These are phyloP conservation scores for Mortierella sp. DNA, from an alignment of 371 early-diverging fungal species.

Conservation along the genomic window DNA sequence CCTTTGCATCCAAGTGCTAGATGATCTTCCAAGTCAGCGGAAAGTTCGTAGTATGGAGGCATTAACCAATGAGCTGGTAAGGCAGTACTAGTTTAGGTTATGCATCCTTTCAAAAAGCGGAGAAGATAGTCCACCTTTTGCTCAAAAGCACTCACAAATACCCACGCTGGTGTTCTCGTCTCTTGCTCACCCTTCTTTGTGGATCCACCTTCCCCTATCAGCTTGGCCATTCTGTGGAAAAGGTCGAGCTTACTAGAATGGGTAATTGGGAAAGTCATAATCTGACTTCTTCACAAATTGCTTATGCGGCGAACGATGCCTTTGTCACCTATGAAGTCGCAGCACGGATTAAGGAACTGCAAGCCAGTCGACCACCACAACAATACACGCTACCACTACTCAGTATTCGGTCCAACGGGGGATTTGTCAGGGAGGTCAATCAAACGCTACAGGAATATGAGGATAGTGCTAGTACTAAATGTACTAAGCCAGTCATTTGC, in stretches of 20 bases:
- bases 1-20: constrained; percentile 42
- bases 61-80: constrained; percentile 60
- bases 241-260: constrained; percentile 50
- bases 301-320: constrained; percentile 71
- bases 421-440: constrained; percentile 10
- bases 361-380: constrained; percentile 10
- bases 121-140: not conserved
- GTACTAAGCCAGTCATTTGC: no score
- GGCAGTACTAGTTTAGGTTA: not conserved
- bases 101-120: no score
- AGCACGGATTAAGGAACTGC: constrained; percentile 28
- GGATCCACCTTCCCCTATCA: constrained; percentile 9
- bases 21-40: constrained; percentile 30
- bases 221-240: constrained; percentile 59
- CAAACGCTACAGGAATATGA: constrained; percentile 35
- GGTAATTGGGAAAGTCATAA: constrained; percentile 60
- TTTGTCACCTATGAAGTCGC: constrained; percentile 58
- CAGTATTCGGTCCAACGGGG: constrained; percentile 15
- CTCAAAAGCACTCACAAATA: no score
- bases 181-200: not conserved
- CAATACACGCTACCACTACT: constrained; percentile 19
- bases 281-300: constrained; percentile 51
- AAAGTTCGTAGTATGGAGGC: constrained; percentile 54
- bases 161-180: not conserved
- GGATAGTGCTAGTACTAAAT: not conserved